Percentiles rank a stretch among this genome's conserved stretches.
These are phyloP conservation scores for Sedum album DNA, from an alignment of 164 flowering plant genomes.

Conservation along the genomic window DNA sequence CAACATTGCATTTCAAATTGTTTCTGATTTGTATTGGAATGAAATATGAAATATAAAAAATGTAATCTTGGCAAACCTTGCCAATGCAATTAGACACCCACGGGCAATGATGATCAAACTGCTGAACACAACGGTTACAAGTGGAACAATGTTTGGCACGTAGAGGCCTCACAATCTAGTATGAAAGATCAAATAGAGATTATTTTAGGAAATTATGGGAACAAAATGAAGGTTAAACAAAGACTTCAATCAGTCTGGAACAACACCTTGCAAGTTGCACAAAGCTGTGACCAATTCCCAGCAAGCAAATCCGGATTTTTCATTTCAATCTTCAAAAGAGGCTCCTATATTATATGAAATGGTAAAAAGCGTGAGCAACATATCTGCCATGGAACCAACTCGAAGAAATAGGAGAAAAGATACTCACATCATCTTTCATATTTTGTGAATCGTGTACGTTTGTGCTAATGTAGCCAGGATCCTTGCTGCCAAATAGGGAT, in stretches of 20 bases:
- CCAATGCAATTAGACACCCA: slow-evolving; percentile 99
- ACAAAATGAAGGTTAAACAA: slow-evolving; percentile 10
- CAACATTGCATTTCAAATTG: neutral
- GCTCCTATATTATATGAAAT: slow-evolving; percentile 45
- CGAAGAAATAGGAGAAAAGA: neutral
- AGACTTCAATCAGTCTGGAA: slow-evolving; percentile 6
- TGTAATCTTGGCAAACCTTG: slow-evolving; percentile 41
- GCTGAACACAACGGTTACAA: slow-evolving; percentile 95
- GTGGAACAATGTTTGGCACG: slow-evolving; percentile 97
- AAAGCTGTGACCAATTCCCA: slow-evolving; percentile 98
- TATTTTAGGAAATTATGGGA: slow-evolving; percentile 5
- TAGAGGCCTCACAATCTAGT: slow-evolving; percentile 88
- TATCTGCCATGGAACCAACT: neutral
- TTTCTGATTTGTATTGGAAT: neutral
- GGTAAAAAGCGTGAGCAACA: neutral
- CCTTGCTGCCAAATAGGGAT: slow-evolving; percentile 50
- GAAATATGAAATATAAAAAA: neutral
- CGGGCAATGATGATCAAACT: slow-evolving; percentile 98
- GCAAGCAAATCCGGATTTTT: slow-evolving; percentile 77
- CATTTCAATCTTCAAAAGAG: slow-evolving; percentile 75
- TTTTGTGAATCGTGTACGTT: slow-evolving; percentile 55
- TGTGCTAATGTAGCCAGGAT: slow-evolving; percentile 83
- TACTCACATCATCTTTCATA: slow-evolving; percentile 80
- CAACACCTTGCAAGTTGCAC: slow-evolving; percentile 92
- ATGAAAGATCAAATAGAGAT: slow-evolving; percentile 4